Evolutionary conservation across 2,329 filamentous ascomycete species (phyloP).

Genomic region (Mariannaea elegans): DNA sequence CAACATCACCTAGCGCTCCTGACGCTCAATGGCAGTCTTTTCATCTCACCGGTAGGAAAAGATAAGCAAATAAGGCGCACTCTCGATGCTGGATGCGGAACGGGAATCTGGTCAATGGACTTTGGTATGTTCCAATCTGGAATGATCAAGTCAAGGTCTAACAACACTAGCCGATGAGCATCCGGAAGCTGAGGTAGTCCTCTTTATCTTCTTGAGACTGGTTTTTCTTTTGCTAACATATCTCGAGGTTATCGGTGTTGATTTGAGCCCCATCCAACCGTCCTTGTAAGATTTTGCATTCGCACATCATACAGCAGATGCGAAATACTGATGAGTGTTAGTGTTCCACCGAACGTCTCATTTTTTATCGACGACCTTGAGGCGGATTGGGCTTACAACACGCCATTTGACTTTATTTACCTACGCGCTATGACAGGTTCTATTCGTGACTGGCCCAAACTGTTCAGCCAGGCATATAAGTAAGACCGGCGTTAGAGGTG

Average conservation of each 20-base stretch:
- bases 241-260: conserved; percentile 12
- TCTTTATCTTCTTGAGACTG: no score
- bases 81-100: conserved; percentile 26
- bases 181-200: conserved; percentile 21
- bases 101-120: conserved; percentile 27
- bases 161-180: conserved; percentile 24
- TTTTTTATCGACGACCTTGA: conserved; percentile 12
- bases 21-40: background rate
- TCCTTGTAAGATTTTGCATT: background rate
- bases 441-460: background rate
- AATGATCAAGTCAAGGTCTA: background rate
- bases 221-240: background rate
- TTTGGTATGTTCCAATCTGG: conserved; percentile 2
- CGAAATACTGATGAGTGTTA: background rate
- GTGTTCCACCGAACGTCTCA: background rate
- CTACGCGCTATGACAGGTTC: conserved; percentile 2
- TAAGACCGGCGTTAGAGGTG: no score
- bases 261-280: conserved; percentile 11
- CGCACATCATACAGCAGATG: background rate
- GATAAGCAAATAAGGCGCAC: conserved; percentile 8
- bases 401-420: conserved; percentile 4
- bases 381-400: background rate
- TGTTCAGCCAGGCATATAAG: background rate
- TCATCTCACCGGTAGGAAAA: background rate
- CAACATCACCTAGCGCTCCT: conserved; percentile 24